phyloP scores from a whole-genome alignment of 345 rosid genomes.

The Brassica nigra region DNA sequence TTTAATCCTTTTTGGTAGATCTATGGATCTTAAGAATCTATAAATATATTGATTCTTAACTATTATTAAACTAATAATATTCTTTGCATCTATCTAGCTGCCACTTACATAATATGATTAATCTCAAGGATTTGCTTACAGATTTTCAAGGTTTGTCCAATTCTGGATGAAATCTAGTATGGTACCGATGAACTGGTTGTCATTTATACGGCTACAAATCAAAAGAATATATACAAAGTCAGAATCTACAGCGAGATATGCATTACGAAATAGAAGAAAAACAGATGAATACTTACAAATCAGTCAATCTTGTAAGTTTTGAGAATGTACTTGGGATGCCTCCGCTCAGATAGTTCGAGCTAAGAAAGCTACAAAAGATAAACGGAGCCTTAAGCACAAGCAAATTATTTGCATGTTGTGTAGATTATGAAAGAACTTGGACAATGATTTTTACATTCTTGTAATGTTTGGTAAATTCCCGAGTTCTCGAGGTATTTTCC shows the following conservation, averaged over 20 bases:
- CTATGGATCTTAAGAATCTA: no score
- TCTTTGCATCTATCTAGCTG: no score
- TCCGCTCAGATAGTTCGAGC: slow-evolving; percentile 56
- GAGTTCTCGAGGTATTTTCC: slow-evolving; percentile 48
- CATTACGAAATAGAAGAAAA: not conserved
- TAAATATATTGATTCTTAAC: no score
- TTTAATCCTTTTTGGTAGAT: no score
- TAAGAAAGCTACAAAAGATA: slow-evolving; percentile 39
- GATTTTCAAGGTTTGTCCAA: slow-evolving; percentile 45
- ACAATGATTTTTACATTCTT: slow-evolving; percentile 30
- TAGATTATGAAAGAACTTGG: not conserved
- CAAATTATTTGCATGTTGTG: slow-evolving; percentile 1
- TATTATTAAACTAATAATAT: no score
- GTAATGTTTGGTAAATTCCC: slow-evolving; percentile 34
- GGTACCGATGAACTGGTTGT: slow-evolving; percentile 52
- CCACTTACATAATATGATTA: not conserved
- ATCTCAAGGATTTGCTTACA: slow-evolving; percentile 45
- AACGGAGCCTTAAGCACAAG: slow-evolving; percentile 9
- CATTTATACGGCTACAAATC: slow-evolving; percentile 48
- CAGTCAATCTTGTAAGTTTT: slow-evolving; percentile 44
- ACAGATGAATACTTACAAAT: slow-evolving; percentile 44
- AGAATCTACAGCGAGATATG: not conserved
- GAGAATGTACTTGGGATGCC: slow-evolving; percentile 53
- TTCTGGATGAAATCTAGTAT: slow-evolving; percentile 60
- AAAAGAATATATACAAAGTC: not conserved